These are phyloP conservation scores for Tulasnella sp. DNA, from an alignment of 768 basidiomycete genomes.

Conservation along the genomic window DNA sequence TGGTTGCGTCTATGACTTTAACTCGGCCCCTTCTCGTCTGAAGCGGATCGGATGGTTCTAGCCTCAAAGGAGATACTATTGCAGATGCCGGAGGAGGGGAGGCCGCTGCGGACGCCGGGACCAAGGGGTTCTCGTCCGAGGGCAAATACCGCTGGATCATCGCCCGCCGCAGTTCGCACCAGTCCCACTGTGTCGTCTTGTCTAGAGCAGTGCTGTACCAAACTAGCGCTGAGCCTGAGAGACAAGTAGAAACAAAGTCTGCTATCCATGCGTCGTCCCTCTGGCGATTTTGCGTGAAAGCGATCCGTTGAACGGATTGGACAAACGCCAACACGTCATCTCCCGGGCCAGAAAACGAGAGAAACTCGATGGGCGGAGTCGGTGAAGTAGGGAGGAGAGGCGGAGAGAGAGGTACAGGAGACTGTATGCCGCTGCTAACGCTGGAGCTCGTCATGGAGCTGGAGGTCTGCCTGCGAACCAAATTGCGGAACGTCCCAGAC, in stretches of 20 bases:
- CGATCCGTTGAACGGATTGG: background rate
- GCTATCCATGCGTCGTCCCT: constrained; percentile 12
- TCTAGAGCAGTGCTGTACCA: background rate
- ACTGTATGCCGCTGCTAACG: background rate
- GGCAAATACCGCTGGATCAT: background rate
- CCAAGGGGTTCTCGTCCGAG: background rate
- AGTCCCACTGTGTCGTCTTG: background rate
- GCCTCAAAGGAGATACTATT: background rate
- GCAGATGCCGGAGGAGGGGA: background rate
- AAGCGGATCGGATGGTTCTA: background rate
- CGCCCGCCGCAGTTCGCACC: background rate
- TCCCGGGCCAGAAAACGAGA: background rate
- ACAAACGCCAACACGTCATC: constrained; percentile 11
- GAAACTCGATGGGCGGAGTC: background rate
- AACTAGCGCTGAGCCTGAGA: background rate
- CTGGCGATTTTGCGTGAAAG: constrained; percentile 7
- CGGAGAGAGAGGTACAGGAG: background rate
- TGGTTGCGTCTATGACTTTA: background rate
- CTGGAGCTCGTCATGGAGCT: background rate
- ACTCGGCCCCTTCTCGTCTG: background rate
- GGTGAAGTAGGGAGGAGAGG: background rate
- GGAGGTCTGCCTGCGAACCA: background rate
- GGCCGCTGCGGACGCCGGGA: background rate
- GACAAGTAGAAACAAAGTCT: background rate
- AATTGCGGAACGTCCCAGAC: constrained; percentile 3